phyloP scores from a whole-genome alignment of 495 filamentous ascomycete genomes.

The Penicillium parvum region DNA sequence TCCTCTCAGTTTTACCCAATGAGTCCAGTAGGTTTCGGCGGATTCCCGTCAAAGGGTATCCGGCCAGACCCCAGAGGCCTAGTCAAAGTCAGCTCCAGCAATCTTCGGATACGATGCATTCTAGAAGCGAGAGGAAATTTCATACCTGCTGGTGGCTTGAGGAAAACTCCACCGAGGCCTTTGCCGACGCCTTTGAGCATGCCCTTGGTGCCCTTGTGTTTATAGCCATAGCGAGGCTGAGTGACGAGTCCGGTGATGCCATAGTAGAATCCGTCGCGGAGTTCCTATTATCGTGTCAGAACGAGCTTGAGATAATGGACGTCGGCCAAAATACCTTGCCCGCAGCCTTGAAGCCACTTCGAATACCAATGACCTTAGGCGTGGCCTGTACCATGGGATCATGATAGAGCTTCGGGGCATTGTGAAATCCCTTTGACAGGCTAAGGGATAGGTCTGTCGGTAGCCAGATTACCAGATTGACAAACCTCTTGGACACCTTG shows the following conservation, averaged over 20 bases:
- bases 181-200: constrained; percentile 73
- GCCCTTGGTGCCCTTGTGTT: constrained; percentile 63
- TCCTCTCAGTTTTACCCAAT: constrained; percentile 17
- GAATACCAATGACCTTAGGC: constrained; percentile 68
- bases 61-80: constrained; percentile 59
- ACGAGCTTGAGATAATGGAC: constrained; percentile 53
- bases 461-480: constrained; percentile 65
- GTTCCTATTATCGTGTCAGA: constrained; percentile 54
- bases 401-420: constrained; percentile 73
- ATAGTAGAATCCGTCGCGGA: constrained; percentile 64
- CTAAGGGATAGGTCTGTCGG: constrained; percentile 78
- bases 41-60: constrained; percentile 69
- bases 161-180: constrained; percentile 64
- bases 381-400: constrained; percentile 65
- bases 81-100: constrained; percentile 17
- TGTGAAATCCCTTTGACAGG: constrained; percentile 80
- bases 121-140: neutral
- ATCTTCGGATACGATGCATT: neutral
- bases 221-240: constrained; percentile 63
- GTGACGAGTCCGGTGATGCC: constrained; percentile 71
- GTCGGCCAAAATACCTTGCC: constrained; percentile 59
- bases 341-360: constrained; percentile 60
- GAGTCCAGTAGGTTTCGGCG: constrained; percentile 63
- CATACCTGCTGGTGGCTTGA: constrained; percentile 70
- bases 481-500: constrained; percentile 52